phyloP scores from a whole-genome alignment of 2,329 filamentous ascomycete genomes.

The Neodidymelliopsis sp. region DNA sequence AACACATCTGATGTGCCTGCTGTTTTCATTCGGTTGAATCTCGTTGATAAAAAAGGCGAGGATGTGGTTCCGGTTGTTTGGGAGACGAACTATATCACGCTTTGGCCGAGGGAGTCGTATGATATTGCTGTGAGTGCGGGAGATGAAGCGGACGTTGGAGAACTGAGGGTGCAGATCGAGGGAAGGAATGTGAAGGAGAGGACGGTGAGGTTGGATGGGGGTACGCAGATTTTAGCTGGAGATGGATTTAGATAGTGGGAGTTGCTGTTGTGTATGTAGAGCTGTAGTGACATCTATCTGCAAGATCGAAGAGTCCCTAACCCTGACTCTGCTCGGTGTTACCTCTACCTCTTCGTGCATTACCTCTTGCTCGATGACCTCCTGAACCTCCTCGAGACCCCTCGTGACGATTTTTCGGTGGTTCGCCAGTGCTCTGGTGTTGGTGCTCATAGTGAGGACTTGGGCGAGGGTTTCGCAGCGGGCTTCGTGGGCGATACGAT shows the following conservation, averaged over 20 bases:
- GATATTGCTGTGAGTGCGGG: constrained; percentile 9
- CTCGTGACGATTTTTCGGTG: not conserved
- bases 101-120: constrained; percentile 62
- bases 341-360: constrained; percentile 1
- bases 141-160: not conserved
- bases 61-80: constrained; percentile 63
- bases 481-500: not conserved
- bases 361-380: constrained; percentile 3
- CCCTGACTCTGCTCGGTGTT: not conserved
- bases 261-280: too few relatives aligned
- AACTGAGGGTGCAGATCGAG: constrained; percentile 15
- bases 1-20: constrained; percentile 63
- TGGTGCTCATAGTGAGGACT: not conserved
- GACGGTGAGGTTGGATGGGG: constrained; percentile 14
- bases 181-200: constrained; percentile 22
- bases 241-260: not conserved
- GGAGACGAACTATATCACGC: constrained; percentile 70
- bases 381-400: not conserved
- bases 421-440: not conserved
- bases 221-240: constrained; percentile 10
- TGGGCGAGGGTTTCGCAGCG: not conserved
- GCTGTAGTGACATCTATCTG: too few relatives aligned
- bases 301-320: too few relatives aligned
- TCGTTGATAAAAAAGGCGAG: constrained; percentile 54
- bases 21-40: constrained; percentile 63